Conservation (phyloP, 2,329 filamentous ascomycete species). For the Pestalotiopsis sp. region DNA sequence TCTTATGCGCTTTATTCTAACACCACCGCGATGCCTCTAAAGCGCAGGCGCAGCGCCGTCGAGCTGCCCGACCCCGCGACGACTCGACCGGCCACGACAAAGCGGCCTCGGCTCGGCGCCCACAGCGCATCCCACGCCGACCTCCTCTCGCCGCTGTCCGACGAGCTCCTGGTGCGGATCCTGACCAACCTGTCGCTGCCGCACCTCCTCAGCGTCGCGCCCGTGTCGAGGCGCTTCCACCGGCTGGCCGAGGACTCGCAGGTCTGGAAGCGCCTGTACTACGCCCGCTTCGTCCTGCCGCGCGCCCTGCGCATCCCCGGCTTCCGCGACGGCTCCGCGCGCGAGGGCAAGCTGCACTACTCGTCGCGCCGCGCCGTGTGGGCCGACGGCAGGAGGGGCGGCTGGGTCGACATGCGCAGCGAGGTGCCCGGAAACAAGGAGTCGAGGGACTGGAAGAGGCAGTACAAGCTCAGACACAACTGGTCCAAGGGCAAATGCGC, state of each 20-base stretch:
- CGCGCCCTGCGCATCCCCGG: slow-evolving; percentile 77
- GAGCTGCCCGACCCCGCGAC: slow-evolving; percentile 17
- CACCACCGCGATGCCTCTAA: slow-evolving; percentile 4
- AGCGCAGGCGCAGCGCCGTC: slow-evolving; percentile 10
- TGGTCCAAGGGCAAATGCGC: slow-evolving; percentile 84
- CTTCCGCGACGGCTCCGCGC: slow-evolving; percentile 44
- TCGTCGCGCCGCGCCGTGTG: slow-evolving; percentile 46
- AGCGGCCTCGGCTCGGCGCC: slow-evolving; percentile 41
- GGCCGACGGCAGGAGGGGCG: slow-evolving; percentile 48
- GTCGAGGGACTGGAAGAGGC: slow-evolving; percentile 53
- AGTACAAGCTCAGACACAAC: slow-evolving; percentile 88
- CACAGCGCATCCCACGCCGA: slow-evolving; percentile 44
- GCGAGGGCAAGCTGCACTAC: slow-evolving; percentile 44
- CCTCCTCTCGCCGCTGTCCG: slow-evolving; percentile 73
- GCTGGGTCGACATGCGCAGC: slow-evolving; percentile 56
- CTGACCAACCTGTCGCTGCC: slow-evolving; percentile 74
- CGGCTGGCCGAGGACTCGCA: slow-evolving; percentile 78
- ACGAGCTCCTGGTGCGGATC: slow-evolving; percentile 86
- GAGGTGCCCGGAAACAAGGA: slow-evolving; percentile 36
- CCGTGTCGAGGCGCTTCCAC: slow-evolving; percentile 76
- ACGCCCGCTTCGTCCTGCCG: slow-evolving; percentile 82
- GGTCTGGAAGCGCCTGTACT: slow-evolving; percentile 90
- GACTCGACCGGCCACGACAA: slow-evolving; percentile 30
- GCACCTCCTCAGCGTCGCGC: slow-evolving; percentile 63
- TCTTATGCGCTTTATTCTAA: not conserved